phyloP scores from a whole-genome alignment of 2,329 filamentous ascomycete species.

The Exophiala lecanii-corni region DNA sequence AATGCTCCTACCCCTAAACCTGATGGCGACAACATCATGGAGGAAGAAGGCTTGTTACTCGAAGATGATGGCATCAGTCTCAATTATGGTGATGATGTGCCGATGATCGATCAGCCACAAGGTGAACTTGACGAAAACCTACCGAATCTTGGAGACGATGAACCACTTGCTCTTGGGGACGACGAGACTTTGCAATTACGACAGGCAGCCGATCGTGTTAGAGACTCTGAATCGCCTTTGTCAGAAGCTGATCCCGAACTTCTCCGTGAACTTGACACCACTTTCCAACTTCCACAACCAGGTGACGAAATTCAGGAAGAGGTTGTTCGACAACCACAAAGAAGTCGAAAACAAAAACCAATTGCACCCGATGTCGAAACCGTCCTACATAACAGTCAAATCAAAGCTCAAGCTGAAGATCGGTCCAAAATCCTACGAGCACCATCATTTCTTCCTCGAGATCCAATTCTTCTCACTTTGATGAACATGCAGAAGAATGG shows the following conservation, averaged over 20 bases:
- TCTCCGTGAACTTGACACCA: slow-evolving; percentile 60
- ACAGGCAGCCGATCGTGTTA: slow-evolving; percentile 33
- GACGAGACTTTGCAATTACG: slow-evolving; percentile 47
- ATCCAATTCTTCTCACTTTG: slow-evolving; percentile 79
- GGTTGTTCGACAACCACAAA: slow-evolving; percentile 61
- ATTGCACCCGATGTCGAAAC: slow-evolving; percentile 78
- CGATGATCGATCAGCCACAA: slow-evolving; percentile 36
- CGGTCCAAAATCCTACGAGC: slow-evolving; percentile 80
- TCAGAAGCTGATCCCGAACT: slow-evolving; percentile 50
- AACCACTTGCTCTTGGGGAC: slow-evolving; percentile 33
- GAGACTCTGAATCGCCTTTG: slow-evolving; percentile 50
- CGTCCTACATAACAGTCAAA: slow-evolving; percentile 68
- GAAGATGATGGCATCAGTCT: slow-evolving; percentile 51
- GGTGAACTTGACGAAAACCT: slow-evolving; percentile 56
- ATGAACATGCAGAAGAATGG: slow-evolving; percentile 90
- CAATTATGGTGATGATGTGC: slow-evolving; percentile 45
- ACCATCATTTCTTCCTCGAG: slow-evolving; percentile 76
- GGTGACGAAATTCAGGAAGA: slow-evolving; percentile 49
- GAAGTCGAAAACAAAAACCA: slow-evolving; percentile 74
- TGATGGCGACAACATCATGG: slow-evolving; percentile 58
- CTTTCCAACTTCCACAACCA: slow-evolving; percentile 50
- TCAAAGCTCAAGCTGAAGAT: slow-evolving; percentile 82
- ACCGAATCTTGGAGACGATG: slow-evolving; percentile 51
- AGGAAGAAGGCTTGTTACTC: slow-evolving; percentile 50
- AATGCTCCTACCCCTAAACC: slow-evolving; percentile 67